phyloP scores from a whole-genome alignment of 768 basidiomycete genomes.

The Pulveroboletus ravenelii region DNA sequence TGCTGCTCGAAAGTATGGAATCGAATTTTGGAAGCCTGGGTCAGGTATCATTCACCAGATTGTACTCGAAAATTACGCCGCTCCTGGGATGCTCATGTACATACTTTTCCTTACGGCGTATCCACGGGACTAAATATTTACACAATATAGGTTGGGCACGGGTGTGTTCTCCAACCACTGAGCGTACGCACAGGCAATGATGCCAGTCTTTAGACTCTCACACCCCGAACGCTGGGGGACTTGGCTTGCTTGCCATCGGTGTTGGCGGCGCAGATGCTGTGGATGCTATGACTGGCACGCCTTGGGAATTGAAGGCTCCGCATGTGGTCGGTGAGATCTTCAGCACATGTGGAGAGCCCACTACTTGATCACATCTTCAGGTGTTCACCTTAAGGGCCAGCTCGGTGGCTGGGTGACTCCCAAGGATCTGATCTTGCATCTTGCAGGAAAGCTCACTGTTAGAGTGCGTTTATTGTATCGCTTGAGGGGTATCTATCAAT shows the following conservation, averaged over 20 bases:
- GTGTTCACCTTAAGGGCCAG: constrained; percentile 83
- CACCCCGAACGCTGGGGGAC: constrained; percentile 96
- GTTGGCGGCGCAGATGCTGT: constrained; percentile 99
- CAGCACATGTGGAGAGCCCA: not conserved
- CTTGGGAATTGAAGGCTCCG: constrained; percentile 96
- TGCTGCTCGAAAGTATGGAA: constrained; percentile 85
- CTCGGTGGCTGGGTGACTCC: constrained; percentile 90
- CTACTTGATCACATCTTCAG: constrained; percentile 34
- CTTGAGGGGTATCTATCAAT: not conserved
- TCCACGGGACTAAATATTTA: constrained; percentile 1
- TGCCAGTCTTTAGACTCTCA: constrained; percentile 69
- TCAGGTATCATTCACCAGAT: constrained; percentile 94
- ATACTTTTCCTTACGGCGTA: constrained; percentile 17
- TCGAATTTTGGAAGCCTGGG: constrained; percentile 97
- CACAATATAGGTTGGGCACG: constrained; percentile 66
- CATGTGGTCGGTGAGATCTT: constrained; percentile 61
- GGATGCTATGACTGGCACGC: constrained; percentile 96
- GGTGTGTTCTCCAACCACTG: constrained; percentile 39
- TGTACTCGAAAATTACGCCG: constrained; percentile 95
- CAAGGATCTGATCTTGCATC: constrained; percentile 92
- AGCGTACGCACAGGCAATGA: not conserved
- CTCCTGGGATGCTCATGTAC: constrained; percentile 89
- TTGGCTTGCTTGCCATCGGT: constrained; percentile 94
- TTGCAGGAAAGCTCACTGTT: constrained; percentile 93
- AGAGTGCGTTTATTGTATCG: constrained; percentile 47